Base-by-base conservation (phyloP, 1,139 yeast species). In the Suhomyces terraborum region DNA sequence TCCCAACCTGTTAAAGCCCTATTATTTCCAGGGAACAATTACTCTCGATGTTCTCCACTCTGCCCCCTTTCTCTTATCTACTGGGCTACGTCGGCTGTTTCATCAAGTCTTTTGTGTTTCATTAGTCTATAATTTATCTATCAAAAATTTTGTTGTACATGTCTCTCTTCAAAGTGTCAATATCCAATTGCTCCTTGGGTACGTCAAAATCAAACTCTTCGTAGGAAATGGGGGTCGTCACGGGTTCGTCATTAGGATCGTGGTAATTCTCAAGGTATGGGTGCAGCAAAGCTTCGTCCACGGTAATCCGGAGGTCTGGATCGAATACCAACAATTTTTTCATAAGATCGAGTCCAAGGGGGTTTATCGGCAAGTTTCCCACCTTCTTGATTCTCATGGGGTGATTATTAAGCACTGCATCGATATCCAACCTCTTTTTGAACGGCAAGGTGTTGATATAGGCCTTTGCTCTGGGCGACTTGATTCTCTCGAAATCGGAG, bases 191-290 rank as follows among this genome's bases (percentile, higher is more conserved):
- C 55, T 77, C 79, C 56, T 77, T 77, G 34, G 64, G 71, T 47
- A 73, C 74, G 54, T 82, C 88, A 48, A 82, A 76, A 51, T 78
- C 82, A 62, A 84, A 82, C 34, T 72, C 77, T 13, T 44, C 46
- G 8, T 18, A 23, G 7, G 36, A 32, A 16, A 52, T 46, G 6
- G 51, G 53, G 5, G 43, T 40, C 13, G 85, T 81, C 20, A 67
- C 75, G 0, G 91, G 91, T 55, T 84, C 91, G 57, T 84, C 89
- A 28, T 72, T 72, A 17, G 86, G 84, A 56, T 84, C 89, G 54
- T 84, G 89, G 56, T 84, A 84, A 23, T 76, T 69, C 29, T 73
- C 62, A 29, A 84, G 62, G 56, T 84, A 84, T 7, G 88, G 87
- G 58, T 84, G 91, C 36, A 67, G 60, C 45, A 84, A 63, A 0